These are phyloP conservation scores for Nicotiana rustica DNA, from an alignment of 305 asterid species.

Conservation along the genomic window DNA sequence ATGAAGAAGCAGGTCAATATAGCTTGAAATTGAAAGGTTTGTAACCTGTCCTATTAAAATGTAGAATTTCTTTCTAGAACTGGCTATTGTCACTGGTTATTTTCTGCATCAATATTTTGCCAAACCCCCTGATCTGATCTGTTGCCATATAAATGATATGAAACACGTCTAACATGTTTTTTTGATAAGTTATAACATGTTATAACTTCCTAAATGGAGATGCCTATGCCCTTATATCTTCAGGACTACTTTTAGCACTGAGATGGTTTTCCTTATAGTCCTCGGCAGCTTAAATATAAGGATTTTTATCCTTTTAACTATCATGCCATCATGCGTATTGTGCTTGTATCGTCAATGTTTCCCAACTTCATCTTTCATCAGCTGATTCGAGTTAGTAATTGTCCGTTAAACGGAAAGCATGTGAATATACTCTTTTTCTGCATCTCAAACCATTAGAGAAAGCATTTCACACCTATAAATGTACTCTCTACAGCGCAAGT, in stretches of 20 bases:
- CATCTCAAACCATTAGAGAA: not conserved
- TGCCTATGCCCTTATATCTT: not conserved
- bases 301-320: not conserved
- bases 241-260: not conserved
- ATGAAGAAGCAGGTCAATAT: slow-evolving; percentile 36
- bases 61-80: not conserved
- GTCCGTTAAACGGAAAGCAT: not conserved
- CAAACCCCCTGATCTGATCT: not conserved
- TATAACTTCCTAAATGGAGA: slow-evolving; percentile 18
- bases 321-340: not conserved
- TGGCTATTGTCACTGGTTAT: not conserved
- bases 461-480: not conserved
- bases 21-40: slow-evolving; percentile 28
- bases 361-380: not conserved
- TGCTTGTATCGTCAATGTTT: not conserved
- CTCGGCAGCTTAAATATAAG: not conserved
- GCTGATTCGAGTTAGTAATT: not conserved
- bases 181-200: not conserved
- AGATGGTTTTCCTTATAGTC: not conserved
- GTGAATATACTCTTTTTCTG: not conserved
- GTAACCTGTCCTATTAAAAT: not conserved
- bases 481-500: not conserved
- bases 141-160: not conserved
- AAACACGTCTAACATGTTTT: not conserved
- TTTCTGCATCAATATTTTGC: not conserved